These are phyloP conservation scores for Claviceps pazoutovae DNA, from an alignment of 2,329 filamentous ascomycete genomes.

Conservation along the genomic window DNA sequence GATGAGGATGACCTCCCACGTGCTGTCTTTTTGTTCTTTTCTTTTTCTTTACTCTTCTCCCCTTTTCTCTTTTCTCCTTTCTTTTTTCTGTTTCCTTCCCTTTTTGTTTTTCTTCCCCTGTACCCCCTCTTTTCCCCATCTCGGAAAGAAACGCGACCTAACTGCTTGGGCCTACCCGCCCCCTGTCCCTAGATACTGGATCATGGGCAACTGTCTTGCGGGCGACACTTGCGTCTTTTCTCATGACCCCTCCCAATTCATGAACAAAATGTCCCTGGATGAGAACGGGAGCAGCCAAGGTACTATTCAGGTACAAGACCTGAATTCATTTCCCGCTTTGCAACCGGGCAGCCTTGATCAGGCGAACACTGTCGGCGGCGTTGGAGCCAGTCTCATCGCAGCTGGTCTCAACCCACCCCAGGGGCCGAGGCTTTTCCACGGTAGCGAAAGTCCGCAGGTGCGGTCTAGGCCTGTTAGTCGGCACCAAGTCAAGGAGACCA, in stretches of 20 bases:
- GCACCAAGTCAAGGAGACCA: conserved; percentile 45
- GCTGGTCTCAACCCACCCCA: conserved; percentile 51
- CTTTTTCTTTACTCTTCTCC: neutral
- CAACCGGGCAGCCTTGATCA: conserved; percentile 46
- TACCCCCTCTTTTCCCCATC: too few species aligned
- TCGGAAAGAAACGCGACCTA: neutral
- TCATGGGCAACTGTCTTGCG: conserved; percentile 88
- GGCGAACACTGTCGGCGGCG: conserved; percentile 35
- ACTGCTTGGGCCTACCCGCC: neutral
- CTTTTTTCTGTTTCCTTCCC: neutral
- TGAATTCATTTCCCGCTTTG: conserved; percentile 72
- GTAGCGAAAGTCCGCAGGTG: conserved; percentile 49
- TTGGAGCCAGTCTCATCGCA: conserved; percentile 35
- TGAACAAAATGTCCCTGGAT: conserved; percentile 67
- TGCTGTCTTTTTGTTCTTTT: too few species aligned
- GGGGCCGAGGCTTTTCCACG: conserved; percentile 51
- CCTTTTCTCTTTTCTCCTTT: neutral
- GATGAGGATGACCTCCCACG: neutral
- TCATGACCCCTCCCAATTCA: conserved; percentile 77
- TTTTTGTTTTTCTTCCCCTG: neutral
- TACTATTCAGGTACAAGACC: conserved; percentile 68
- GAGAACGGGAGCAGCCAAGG: conserved; percentile 48
- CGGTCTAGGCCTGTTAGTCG: conserved; percentile 77
- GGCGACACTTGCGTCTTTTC: conserved; percentile 94
- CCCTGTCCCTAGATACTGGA: conserved; percentile 58